These are phyloP conservation scores for Rosa hybrid DNA, from an alignment of 331 rosid genomes.

Conservation along the genomic window DNA sequence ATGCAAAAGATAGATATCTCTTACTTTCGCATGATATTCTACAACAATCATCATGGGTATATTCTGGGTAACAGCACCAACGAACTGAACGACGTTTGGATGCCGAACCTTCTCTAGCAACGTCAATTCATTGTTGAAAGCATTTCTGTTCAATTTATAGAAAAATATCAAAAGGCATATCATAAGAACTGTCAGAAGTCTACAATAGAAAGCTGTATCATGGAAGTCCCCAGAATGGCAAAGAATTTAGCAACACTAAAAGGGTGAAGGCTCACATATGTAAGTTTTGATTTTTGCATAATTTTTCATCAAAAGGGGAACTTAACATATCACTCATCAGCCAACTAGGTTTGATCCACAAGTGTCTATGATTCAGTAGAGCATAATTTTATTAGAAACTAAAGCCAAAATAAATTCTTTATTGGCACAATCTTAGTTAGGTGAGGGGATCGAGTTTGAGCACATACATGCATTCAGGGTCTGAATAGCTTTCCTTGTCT, in stretches of 20 bases:
- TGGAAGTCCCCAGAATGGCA: background rate
- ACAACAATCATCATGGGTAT: slow-evolving; percentile 98
- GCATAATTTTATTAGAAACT: background rate
- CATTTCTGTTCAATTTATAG: slow-evolving; percentile 50
- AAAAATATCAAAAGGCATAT: slow-evolving; percentile 6
- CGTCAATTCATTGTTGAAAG: slow-evolving; percentile 89
- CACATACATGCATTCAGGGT: slow-evolving; percentile 86
- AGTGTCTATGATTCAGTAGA: background rate
- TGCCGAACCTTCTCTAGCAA: slow-evolving; percentile 95
- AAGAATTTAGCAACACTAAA: background rate
- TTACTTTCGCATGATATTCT: slow-evolving; percentile 90
- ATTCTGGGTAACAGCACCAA: slow-evolving; percentile 99
- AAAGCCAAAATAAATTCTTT: background rate
- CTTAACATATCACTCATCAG: background rate
- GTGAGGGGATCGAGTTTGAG: slow-evolving; percentile 12
- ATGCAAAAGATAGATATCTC: background rate
- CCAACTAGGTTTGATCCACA: background rate
- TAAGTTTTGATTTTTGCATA: background rate
- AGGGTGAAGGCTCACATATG: background rate
- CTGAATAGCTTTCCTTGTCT: slow-evolving; percentile 77
- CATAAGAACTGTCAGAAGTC: slow-evolving; percentile 21
- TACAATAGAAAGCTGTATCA: background rate
- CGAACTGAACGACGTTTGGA: slow-evolving; percentile 96
- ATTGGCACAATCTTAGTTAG: background rate
- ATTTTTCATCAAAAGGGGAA: background rate